Evolutionary conservation across 208 protist species (phyloP), one percentile per base, ranked within the genome.

Genomic region (Acanthamoeba royreba): DNA sequence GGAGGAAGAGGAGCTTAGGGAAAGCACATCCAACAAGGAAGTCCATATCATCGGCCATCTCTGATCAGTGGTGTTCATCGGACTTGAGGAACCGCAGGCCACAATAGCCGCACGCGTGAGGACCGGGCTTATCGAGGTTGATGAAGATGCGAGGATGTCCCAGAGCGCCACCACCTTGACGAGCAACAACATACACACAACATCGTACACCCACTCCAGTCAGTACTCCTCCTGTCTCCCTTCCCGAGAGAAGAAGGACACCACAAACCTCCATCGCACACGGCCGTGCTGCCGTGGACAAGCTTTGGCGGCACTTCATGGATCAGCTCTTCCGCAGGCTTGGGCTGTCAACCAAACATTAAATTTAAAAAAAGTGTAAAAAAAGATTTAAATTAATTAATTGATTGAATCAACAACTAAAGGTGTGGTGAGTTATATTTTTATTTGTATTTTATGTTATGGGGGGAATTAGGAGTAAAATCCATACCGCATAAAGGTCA

Each of bases 121-220:
- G 15, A 4, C 83, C 83, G 3, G 92, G 91, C 46, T 79, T 95
- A 47, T 74, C 94, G 31, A 90, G 35, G 33, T 90, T 90, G 46
- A 90, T 90, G 35, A 72, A 90, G 4, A 90, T 15, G 28, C 83
- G 83, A 58, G 83, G 83, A 22, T 90, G 83, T 9, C 83, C 83
- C n/a, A 90, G 53, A 7, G 83, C 83, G n/a, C 77, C 77, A 15
- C 77, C 77, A 58, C 42, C 45, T 86, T 25, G n/a, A n/a, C n/a
- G n/a, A n/a, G n/a, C n/a, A n/a, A n/a, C n/a, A n/a, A n/a, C n/a
- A n/a, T n/a, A n/a, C n/a, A n/a, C n/a, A n/a, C n/a, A n/a, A n/a
- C n/a, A n/a, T n/a, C n/a, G n/a, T n/a, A n/a, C n/a, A n/a, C n/a
- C n/a, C n/a, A n/a, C n/a, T n/a, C n/a, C n/a, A n/a, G n/a, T n/a